Conservation (phyloP, 2,329 filamentous ascomycete species). For the Gliomastix tumulicola region DNA sequence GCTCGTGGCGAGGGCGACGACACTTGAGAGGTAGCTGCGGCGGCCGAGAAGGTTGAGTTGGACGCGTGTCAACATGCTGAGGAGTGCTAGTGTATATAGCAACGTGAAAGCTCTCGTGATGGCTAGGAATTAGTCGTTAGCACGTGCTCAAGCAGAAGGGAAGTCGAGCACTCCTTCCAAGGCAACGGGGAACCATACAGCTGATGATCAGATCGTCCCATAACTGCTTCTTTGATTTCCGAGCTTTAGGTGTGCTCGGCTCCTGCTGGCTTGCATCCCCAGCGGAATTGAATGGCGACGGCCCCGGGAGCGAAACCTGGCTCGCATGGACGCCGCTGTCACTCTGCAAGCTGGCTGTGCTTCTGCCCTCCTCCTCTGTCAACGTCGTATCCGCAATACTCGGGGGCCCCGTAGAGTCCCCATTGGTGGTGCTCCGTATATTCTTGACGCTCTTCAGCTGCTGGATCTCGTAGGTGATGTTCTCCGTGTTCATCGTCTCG, state of each 20-base stretch:
- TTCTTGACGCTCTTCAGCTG: slow-evolving; percentile 70
- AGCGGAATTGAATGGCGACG: slow-evolving; percentile 36
- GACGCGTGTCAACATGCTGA: slow-evolving; percentile 87
- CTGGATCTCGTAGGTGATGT: slow-evolving; percentile 88
- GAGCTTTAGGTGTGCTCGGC: slow-evolving; percentile 38
- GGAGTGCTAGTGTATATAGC: slow-evolving; percentile 81
- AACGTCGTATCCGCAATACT: slow-evolving; percentile 64
- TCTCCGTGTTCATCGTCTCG: slow-evolving; percentile 81
- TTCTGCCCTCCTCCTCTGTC: slow-evolving; percentile 77
- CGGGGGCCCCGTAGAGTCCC: slow-evolving; percentile 45
- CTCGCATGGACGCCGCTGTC: slow-evolving; percentile 80
- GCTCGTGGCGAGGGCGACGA: slow-evolving; percentile 81
- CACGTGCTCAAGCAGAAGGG: neutral
- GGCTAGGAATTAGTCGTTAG: slow-evolving; percentile 42
- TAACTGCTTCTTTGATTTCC: slow-evolving; percentile 81
- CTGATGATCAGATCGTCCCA: slow-evolving; percentile 98
- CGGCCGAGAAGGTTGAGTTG: slow-evolving; percentile 96
- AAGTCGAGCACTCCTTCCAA: slow-evolving; percentile 7
- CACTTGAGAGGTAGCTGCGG: slow-evolving; percentile 90
- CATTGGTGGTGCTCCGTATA: slow-evolving; percentile 46
- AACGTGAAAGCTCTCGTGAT: slow-evolving; percentile 88
- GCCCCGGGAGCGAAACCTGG: slow-evolving; percentile 60
- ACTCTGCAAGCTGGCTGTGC: slow-evolving; percentile 67
- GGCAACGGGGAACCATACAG: too few relatives aligned
- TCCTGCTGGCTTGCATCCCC: slow-evolving; percentile 30